Conservation (phyloP, 257 asterid species). For the Salvia splendens region DNA sequence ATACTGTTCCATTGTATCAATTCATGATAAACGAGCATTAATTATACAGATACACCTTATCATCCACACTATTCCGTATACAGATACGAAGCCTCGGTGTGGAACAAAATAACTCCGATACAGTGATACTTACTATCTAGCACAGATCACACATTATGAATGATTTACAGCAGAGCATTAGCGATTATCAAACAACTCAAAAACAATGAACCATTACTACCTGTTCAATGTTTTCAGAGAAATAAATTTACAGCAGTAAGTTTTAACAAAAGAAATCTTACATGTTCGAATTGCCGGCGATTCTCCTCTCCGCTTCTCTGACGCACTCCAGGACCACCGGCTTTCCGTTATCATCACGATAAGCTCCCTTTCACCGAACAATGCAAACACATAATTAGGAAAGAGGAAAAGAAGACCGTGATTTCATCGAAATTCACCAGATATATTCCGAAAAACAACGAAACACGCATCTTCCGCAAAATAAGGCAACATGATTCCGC, state of each 20-base stretch:
- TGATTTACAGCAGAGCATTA: background rate
- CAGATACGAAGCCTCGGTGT: background rate
- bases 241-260: background rate
- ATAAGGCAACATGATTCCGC: background rate
- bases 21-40: background rate
- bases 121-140: background rate
- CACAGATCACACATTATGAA: background rate
- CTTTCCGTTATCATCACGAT: conserved; percentile 90
- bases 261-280: conserved; percentile 22
- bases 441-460: background rate
- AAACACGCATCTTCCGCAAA: conserved; percentile 19
- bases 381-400: background rate
- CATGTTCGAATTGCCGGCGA: conserved; percentile 80
- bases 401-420: background rate
- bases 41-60: background rate
- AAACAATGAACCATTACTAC: too few species aligned
- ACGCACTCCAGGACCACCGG: conserved; percentile 98
- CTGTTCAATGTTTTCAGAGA: background rate
- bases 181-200: too few species aligned
- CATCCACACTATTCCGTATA: background rate
- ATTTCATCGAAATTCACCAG: background rate
- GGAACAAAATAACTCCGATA: background rate
- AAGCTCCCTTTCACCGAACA: conserved; percentile 65
- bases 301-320: conserved; percentile 89
- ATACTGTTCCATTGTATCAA: conserved; percentile 1